phyloP scores from a whole-genome alignment of 129 eudicot species.

The Centrapalus pauciflorus region DNA sequence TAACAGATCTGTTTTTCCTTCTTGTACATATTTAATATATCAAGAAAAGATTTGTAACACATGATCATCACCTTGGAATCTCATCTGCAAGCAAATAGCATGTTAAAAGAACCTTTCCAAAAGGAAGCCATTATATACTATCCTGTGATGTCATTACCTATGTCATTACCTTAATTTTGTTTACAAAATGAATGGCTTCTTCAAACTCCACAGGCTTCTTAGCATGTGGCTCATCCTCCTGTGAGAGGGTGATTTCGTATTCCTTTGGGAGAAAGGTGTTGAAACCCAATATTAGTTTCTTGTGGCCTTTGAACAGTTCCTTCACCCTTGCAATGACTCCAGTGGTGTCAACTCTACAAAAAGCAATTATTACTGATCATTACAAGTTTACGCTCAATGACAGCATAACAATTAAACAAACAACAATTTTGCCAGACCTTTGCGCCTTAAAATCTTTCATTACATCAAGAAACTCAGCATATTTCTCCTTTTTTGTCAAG shows the following conservation, averaged over 20 bases:
- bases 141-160: conserved; percentile 1
- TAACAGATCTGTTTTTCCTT: conserved; percentile 51
- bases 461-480: conserved; percentile 80
- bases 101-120: conserved; percentile 6
- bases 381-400: conserved; percentile 8
- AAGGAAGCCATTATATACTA: not conserved
- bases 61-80: conserved; percentile 76
- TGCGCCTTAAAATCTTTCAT: conserved; percentile 86
- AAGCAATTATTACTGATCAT: conserved; percentile 11
- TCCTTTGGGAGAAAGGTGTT: conserved; percentile 91
- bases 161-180: conserved; percentile 88
- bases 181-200: conserved; percentile 70
- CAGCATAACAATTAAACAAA: not conserved
- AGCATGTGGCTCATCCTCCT: conserved; percentile 41
- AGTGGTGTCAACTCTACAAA: conserved; percentile 52
- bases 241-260: conserved; percentile 56
- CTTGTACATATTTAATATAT: conserved; percentile 69
- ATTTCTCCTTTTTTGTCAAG: conserved; percentile 55
- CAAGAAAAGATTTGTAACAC: conserved; percentile 87
- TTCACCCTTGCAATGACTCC: conserved; percentile 76
- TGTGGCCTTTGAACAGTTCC: conserved; percentile 67
- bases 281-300: conserved; percentile 73
- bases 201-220: conserved; percentile 73
- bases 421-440: conserved; percentile 40
- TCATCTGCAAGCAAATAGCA: conserved; percentile 46